Conservation (phyloP, 2,329 filamentous ascomycete species). For the Penicillium hordei region DNA sequence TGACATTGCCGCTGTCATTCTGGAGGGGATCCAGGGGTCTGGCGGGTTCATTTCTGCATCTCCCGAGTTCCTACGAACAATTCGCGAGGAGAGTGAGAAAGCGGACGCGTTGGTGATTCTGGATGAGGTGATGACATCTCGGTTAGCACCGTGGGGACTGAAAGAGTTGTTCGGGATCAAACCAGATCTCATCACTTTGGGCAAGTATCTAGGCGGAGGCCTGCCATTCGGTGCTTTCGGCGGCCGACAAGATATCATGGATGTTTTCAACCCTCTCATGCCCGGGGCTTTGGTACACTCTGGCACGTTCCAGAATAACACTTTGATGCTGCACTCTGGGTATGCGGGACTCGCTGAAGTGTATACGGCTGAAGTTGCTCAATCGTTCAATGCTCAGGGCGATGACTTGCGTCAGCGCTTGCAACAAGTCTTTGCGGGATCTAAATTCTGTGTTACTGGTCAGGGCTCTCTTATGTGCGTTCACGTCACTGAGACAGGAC, state of each 20-base stretch:
- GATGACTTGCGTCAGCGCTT: background rate
- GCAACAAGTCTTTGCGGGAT: background rate
- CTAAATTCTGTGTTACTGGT: slow-evolving; percentile 2
- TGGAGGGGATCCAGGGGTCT: slow-evolving; percentile 66
- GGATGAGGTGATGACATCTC: slow-evolving; percentile 71
- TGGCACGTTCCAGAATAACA: slow-evolving; percentile 70
- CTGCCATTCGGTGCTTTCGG: slow-evolving; percentile 68
- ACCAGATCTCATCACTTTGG: slow-evolving; percentile 64
- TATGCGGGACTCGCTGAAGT: slow-evolving; percentile 1
- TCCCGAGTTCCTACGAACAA: slow-evolving; percentile 52
- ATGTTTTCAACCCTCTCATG: slow-evolving; percentile 43
- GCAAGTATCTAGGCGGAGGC: slow-evolving; percentile 67
- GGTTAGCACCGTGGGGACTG: slow-evolving; percentile 41
- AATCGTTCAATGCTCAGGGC: background rate
- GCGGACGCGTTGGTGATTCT: slow-evolving; percentile 62
- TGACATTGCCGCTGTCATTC: slow-evolving; percentile 59
- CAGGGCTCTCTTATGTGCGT: slow-evolving; percentile 4
- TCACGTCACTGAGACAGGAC: background rate
- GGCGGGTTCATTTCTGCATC: slow-evolving; percentile 58
- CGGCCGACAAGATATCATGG: slow-evolving; percentile 57
- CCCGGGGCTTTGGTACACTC: slow-evolving; percentile 50
- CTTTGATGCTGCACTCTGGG: slow-evolving; percentile 5
- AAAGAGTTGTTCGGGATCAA: background rate
- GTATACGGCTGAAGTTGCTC: background rate
- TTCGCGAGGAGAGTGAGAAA: slow-evolving; percentile 52